Evolutionary conservation across 2,329 filamentous ascomycete species (phyloP), one percentile per base, ranked within the genome.

Genomic region (Aspergillus chevalieri): DNA sequence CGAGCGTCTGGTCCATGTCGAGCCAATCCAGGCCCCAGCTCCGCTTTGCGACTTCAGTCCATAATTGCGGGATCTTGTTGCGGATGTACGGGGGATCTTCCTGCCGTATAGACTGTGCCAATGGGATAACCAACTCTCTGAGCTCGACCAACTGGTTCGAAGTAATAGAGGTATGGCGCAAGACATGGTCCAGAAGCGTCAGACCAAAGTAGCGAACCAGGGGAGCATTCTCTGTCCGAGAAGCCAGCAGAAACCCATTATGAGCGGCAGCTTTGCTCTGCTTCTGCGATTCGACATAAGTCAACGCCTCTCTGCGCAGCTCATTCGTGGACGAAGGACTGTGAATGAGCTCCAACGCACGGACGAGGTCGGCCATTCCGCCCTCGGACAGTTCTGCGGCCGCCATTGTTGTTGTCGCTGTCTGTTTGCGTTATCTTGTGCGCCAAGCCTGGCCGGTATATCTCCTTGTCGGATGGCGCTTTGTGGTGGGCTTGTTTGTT

Each of bases 21-120:
- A 87, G 84, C 93, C 94, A 98, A 53, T 93, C 87, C 28, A 82
- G 78, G n/a, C 80, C 89, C 93, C 93, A 98, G 65, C 83, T 87
- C 61, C 92, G 82, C 74, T 97, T 97, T 38, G 91, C 90, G 47
- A 95, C 78, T 69, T 97, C 93, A 6, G 91, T 88, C 93, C 93
- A 98, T 53, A 98, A 74, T 70, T 95, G 87, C 24, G 89, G 89
- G 30, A 93, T 85, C 74, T 98, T 98, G 77, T 95, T 97, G 59
- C 92, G 81, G 56, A 96, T 75, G 66, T 91, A 98, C 28, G 80
- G 69, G 2, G 89, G 88, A 65, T 97, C 92, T 17, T 83, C 79
- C 43, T 79, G 79, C 4, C 81, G 77, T 41, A 94, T 76, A 53
- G 80, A 78, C 62, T 86, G 82, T 10, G 89, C 87, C 10, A 98